Evolutionary conservation across 2,329 filamentous ascomycete genomes (phyloP).

Genomic region (Colletotrichum cordylinicola): DNA sequence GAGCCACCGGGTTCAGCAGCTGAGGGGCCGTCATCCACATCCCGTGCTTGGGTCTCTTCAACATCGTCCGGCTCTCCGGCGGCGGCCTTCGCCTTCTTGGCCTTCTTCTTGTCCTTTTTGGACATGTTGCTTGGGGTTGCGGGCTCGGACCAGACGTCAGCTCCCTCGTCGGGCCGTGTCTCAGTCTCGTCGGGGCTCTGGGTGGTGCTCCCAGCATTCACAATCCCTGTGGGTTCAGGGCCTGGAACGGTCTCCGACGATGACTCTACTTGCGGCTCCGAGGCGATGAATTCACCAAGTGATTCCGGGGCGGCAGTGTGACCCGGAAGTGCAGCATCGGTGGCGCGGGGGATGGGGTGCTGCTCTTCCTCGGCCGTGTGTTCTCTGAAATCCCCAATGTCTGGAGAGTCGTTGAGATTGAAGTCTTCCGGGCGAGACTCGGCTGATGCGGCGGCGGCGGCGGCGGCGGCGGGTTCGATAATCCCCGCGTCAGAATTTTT

Average conservation of each 20-base stretch:
- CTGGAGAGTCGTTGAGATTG: constrained; percentile 28
- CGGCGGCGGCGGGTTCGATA: background rate
- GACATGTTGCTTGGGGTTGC: constrained; percentile 25
- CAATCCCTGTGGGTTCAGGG: constrained; percentile 6
- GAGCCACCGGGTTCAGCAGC: background rate
- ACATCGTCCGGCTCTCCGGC: background rate
- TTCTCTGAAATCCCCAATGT: constrained; percentile 33
- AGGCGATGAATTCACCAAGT: constrained; percentile 4
- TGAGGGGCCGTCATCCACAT: background rate
- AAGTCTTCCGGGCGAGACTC: constrained; percentile 26
- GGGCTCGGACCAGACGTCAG: constrained; percentile 15
- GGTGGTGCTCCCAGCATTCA: background rate
- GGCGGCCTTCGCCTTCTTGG: constrained; percentile 14
- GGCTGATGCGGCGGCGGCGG: background rate
- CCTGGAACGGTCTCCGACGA: background rate
- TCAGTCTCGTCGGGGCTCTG: constrained; percentile 3
- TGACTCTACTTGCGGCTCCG: constrained; percentile 15
- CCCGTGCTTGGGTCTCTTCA: background rate
- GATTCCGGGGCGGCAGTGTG: constrained; percentile 5
- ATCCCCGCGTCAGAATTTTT: constrained; percentile 21
- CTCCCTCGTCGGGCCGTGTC: background rate
- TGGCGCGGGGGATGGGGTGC: background rate
- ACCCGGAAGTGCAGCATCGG: constrained; percentile 8
- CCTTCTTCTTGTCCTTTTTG: constrained; percentile 29
- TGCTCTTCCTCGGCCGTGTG: constrained; percentile 28